Base-by-base conservation (phyloP, 306 rosid genomes). In the Medicago lupulina region DNA sequence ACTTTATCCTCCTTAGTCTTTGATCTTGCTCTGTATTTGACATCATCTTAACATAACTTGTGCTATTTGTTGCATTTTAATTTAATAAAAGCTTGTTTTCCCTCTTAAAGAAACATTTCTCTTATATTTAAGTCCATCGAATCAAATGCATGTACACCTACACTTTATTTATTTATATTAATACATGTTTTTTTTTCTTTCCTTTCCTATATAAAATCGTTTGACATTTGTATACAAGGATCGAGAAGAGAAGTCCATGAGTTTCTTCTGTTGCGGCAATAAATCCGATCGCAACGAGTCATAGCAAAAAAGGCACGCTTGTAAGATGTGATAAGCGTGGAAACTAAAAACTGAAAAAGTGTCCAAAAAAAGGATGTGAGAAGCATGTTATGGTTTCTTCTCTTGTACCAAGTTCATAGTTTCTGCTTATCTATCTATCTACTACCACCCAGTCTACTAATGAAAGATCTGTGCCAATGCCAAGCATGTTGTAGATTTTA, bases 281-380 rank as follows among this genome's bases (percentile, higher is more conserved):
- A 28, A 16, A 19, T 39, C 47, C 10, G 82, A 71, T 79, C 8
- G 67, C 25, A 79, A 79, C 71, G 59, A 46, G 49, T 71, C 78
- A 7, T 61, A 60, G 59, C 9, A 5, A 28, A 34, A 25, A 36
- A 34, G 62, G 76, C 79, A 80, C 79, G 83, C 83, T n/a, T 66
- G 31, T 9, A 25, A 44, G 16, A 19, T 15, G 5, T 36, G 50
- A 21, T 36, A 46, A 67, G 72, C 78, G 83, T 73, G 79, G 57
- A 63, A 58, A 12, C 64, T 80, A 60, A 61, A 6, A 74, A 39
- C 19, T 15, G 59, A 70, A 44, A 57, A 55, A 49, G 59, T 4
- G 8, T 7, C 4, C 4, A 28, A 39, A 34, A 34, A 6, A 34
- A 34, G 7, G 38, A 34, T 31, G 36, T 31, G 36, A 31, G 36